Base-by-base conservation (phyloP, 805 yeast genomes). In the Pichia exigua region DNA sequence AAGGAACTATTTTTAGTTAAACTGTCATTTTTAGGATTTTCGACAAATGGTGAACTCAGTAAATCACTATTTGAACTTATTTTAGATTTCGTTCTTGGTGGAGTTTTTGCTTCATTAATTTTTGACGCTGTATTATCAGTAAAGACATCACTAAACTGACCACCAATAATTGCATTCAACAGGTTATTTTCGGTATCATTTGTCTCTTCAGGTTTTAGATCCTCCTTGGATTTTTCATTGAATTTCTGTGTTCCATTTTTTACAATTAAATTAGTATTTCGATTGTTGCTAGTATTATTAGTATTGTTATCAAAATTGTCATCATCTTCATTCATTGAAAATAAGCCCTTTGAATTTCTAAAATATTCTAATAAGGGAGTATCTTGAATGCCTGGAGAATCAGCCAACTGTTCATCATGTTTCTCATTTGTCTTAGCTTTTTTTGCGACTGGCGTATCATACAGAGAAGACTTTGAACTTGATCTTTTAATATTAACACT, bases 61-160 rank as follows among this genome's bases (percentile, higher is more conserved):
- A 61, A 26, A 1, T 58, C 66, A 9, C 57, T 13, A 32, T 35
- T 30, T 49, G 50, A 4, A 18, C 35, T 7, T 18, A 9, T 20
- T 28, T 27, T 45, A 21, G 40, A 28, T 42, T 50, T 56, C 40
- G 38, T 44, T 62, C n/a, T 7, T 68, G 71, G 17, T 67, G 74
- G 41, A 61, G 64, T 24, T 49, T 57, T 47, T 28, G 63, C 56
- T 20, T 56, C 55, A 40, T 56, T 26, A n/a, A 61, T 54, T 27
- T 56, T 60, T 1, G 66, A 65, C 3, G 77, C 62, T 0, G 82
- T 78, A 52, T 78, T 78, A 52, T 78, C 82, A 0, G 82, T 78
- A 11, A 73, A 76, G 58, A 75, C 76, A 9, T 66, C 70, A 51
- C 66, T 66, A 20, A 66, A 46, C 0, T 64, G 53, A 40, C 57